phyloP scores from a whole-genome alignment of 352 stramenopile genomes.

The Globisporangium abappressorium region DNA sequence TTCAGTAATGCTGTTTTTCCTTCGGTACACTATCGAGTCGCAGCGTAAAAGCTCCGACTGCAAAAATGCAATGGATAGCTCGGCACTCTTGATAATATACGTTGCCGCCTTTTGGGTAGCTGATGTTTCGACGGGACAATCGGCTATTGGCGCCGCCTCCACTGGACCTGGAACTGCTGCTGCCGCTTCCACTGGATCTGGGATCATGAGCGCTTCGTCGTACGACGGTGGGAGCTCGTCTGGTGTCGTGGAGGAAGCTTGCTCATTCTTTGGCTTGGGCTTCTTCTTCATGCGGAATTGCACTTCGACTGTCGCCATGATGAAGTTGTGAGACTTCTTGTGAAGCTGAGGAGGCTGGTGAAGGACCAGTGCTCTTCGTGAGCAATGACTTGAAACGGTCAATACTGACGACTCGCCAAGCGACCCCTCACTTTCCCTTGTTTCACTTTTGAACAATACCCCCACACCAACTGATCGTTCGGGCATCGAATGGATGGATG shows the following conservation, averaged over 20 bases:
- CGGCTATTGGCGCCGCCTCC: too few relatives aligned
- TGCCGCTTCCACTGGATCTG: conserved; percentile 1
- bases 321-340: not conserved
- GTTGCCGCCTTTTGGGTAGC: not conserved
- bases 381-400: not conserved
- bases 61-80: not conserved
- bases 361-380: not conserved
- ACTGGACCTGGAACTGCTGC: not conserved
- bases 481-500: not conserved
- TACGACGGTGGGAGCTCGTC: conserved; percentile 31
- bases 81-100: not conserved
- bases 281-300: conserved; percentile 30
- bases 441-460: not conserved
- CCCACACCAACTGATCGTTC: not conserved
- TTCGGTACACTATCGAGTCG: not conserved
- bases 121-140: too few relatives aligned
- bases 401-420: not conserved
- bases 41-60: conserved; percentile 2
- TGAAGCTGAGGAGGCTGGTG: not conserved
- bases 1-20: conserved; percentile 10
- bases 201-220: conserved; percentile 37
- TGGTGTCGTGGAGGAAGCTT: too few relatives aligned
- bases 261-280: not conserved
- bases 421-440: not conserved
- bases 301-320: conserved; percentile 26